phyloP scores from a whole-genome alignment of 208 protist genomes.

The Kentomonas sorsogonicus region DNA sequence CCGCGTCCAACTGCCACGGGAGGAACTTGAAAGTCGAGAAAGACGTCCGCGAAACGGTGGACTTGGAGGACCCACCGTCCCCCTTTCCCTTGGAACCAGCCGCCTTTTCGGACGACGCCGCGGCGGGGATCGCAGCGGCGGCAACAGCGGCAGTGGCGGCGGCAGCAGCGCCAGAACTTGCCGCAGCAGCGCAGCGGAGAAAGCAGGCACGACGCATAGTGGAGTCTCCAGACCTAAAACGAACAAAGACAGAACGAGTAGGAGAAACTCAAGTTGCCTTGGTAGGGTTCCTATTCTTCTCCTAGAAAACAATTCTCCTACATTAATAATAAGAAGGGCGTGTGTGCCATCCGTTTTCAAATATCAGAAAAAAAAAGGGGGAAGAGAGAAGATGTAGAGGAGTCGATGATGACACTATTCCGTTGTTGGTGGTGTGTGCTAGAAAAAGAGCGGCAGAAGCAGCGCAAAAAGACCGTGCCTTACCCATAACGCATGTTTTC shows the following conservation, averaged over 20 bases:
- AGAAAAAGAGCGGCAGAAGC: too few relatives aligned
- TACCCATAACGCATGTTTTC: too few relatives aligned
- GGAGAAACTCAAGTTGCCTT: too few relatives aligned
- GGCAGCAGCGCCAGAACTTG: background rate
- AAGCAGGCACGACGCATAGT: conserved; percentile 14
- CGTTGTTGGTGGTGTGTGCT: too few relatives aligned
- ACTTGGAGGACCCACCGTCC: conserved; percentile 17
- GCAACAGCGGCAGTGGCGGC: background rate
- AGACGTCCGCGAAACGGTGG: conserved; percentile 8
- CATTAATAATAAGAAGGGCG: too few relatives aligned
- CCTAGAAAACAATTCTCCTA: too few relatives aligned
- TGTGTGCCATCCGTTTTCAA: too few relatives aligned
- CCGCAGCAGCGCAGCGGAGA: conserved; percentile 17
- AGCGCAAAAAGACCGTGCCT: too few relatives aligned
- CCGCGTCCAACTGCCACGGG: conserved; percentile 47
- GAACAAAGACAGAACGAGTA: background rate
- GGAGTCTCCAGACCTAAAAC: background rate
- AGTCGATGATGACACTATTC: too few relatives aligned
- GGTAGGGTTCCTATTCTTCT: too few relatives aligned
- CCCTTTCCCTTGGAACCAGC: background rate
- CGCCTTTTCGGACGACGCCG: background rate
- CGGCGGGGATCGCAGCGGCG: background rate
- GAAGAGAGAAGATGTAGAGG: too few relatives aligned
- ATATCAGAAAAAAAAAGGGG: too few relatives aligned
- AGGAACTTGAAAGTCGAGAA: conserved; percentile 49